These are phyloP conservation scores for Paramecium caudatum DNA, from an alignment of 73 alveolate genomes.

Conservation along the genomic window DNA sequence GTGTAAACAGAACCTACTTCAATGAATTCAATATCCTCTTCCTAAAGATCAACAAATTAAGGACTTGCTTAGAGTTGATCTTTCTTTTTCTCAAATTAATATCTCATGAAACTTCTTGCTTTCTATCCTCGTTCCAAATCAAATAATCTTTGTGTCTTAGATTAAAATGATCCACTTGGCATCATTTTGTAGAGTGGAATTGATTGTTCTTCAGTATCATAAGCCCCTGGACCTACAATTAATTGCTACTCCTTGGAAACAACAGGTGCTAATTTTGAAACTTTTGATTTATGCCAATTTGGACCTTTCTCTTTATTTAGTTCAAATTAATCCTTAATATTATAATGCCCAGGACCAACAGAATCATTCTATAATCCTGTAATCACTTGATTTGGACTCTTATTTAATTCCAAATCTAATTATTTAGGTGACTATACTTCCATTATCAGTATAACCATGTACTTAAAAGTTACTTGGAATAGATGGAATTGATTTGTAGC, in stretches of 20 bases:
- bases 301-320: neutral
- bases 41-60: neutral
- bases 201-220: neutral
- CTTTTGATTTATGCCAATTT: conserved; percentile 49
- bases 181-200: conserved; percentile 39
- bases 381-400: conserved; percentile 6
- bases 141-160: conserved; percentile 63
- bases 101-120: neutral
- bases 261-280: conserved; percentile 39
- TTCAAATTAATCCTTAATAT: conserved; percentile 33
- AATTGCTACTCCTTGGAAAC: neutral
- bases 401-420: conserved; percentile 42
- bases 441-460: conserved; percentile 46
- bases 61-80: neutral
- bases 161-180: conserved; percentile 68
- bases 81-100: conserved; percentile 25
- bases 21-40: conserved; percentile 50
- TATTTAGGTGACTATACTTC: neutral
- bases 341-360: conserved; percentile 59
- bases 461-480: conserved; percentile 1
- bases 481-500: conserved; percentile 54
- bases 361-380: conserved; percentile 51
- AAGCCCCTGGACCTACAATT: conserved; percentile 74
- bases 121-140: conserved; percentile 44
- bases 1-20: neutral